Base-by-base conservation (phyloP, 1,139 yeast genomes). In the Hansenula lynferdii region DNA sequence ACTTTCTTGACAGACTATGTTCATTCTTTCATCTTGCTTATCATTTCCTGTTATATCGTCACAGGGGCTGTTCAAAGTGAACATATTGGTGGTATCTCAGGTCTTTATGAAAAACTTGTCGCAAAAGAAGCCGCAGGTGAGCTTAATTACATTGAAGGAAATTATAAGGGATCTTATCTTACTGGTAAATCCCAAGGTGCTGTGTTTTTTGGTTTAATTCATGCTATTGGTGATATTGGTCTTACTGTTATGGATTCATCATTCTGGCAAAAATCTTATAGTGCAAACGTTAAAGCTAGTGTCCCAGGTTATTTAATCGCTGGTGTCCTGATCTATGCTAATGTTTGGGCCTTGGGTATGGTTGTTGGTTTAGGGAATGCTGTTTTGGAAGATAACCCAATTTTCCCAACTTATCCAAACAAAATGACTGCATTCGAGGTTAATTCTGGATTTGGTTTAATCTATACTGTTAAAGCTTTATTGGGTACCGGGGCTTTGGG, bases 201-300 rank as follows among this genome's bases (percentile, higher is more conserved):
- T 7, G 72, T 73, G 37, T 69, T 70, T 21, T 70, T 72, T 58
- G 71, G 70, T 41, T 72, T 71, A 32, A 69, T 71, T 43, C 72
- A 71, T 50, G 63, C 69, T 33, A 71, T 72, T 29, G 76, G 77
- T 43, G 72, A 71, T 51, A 67, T 69, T 42, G 75, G 76, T 33
- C 67, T 74, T 25, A 74, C 70, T 5, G 70, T 71, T 50, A 63
- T 72, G 54, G 78, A 72, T 49, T 70, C 69, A 44, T 75, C 75
- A 12, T 72, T 71, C 51, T 71, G 70, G 58, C 70, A 70, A 56
- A 64, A 64, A 42, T 54, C 63, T 20, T 64, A 62, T 35, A 57
- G 64, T 39, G 63, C 69, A 10, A 51, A 57, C 42, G 52, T 61
- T 14, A 56, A 51, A 37, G 64, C 69, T 16, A 55, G 63, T 12